Base-by-base conservation (phyloP, 805 yeast species). In the Babjeviella inositovora region DNA sequence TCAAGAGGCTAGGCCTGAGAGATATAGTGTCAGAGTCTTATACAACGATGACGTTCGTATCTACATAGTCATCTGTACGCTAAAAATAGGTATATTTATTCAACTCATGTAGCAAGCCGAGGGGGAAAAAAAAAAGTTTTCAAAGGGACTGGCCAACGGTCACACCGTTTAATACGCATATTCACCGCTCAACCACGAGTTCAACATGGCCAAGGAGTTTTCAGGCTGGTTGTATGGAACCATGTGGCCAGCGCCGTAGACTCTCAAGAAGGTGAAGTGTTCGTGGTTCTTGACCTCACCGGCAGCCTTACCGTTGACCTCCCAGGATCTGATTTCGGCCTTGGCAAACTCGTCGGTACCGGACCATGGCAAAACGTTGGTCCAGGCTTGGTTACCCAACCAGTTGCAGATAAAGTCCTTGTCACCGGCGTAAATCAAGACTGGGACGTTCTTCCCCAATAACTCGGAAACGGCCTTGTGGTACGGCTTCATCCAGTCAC, bases 341-440 rank as follows among this genome's bases (percentile, higher is more conserved):
- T 38, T 36, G 19, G 51, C 46, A 40, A 63, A 77, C 21, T 57
- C 45, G 4, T 51, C 56, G 15, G 57, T 50, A 19, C 71, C 65
- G 18, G 62, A 47, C 87, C 90, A 77, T 39, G 76, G 77, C 25
- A 82, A 60, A 22, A 53, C 65, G 41, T 77, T 60, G 17, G 87
- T 59, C 93, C 94, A 80, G 9, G 76, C 90, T 41, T 70, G 67
- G 47, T 84, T 84, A 33, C 96, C 97, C 41, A 87, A 63, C 95
- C 95, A 85, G 57, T 87, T 85, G 56, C 96, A 85, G 43, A 85
- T 85, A 50, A 73, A 85, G 50, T 85, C 97, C 53, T 82, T 81
- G 54, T 85, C 95, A 43, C 97, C 97, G 9, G 94, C 94, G 39
- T 85, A 87, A 31, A 87, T 62, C 45, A 87, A 62, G 13, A 84